These are phyloP conservation scores for Diaporthe sp. DNA, from an alignment of 2,329 filamentous ascomycete genomes.

Conservation along the genomic window DNA sequence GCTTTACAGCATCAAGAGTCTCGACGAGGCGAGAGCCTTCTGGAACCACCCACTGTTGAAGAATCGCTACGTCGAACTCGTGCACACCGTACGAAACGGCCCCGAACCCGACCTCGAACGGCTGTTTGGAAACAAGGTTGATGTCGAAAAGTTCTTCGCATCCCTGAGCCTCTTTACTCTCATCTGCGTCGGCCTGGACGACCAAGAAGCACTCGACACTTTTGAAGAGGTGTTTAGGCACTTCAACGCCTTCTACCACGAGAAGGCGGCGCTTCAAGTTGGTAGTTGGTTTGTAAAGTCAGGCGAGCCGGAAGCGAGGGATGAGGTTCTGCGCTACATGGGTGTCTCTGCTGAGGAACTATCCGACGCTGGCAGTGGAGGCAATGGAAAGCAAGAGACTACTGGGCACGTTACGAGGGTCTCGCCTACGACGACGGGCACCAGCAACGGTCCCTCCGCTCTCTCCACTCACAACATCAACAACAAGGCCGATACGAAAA, in stretches of 20 bases:
- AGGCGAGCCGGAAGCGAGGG: neutral
- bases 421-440: too few relatives aligned
- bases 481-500: too few relatives aligned
- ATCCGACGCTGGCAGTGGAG: neutral
- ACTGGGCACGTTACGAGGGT: too few relatives aligned
- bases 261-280: fast-evolving
- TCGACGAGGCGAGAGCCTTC: constrained; percentile 10
- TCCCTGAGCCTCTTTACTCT: neutral
- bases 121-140: neutral
- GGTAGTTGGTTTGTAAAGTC: neutral
- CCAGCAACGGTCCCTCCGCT: too few relatives aligned
- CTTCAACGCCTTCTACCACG: fast-evolving
- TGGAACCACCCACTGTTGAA: neutral
- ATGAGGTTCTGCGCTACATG: neutral
- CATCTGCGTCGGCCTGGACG: neutral
- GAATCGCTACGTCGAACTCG: neutral
- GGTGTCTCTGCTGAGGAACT: neutral
- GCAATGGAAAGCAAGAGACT: neutral
- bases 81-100: neutral
- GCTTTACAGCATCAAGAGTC: neutral
- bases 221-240: neutral
- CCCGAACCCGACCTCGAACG: neutral
- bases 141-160: neutral
- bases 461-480: too few relatives aligned
- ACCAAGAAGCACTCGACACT: fast-evolving